phyloP scores from a whole-genome alignment of 441 rosid species.

The Geranium incanum region DNA sequence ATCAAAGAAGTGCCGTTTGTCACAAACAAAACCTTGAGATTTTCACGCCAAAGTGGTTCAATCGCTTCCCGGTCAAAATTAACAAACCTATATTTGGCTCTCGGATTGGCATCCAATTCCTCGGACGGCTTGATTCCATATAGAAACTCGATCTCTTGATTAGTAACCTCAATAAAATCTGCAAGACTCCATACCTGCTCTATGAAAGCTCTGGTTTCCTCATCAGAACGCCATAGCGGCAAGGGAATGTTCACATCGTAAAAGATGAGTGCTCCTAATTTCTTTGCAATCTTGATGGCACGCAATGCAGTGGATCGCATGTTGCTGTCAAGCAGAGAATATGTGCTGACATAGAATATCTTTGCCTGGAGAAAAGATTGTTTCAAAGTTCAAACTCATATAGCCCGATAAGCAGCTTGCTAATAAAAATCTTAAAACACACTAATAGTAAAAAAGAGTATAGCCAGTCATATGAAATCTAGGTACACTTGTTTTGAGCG shows the following conservation, averaged over 20 bases:
- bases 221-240: constrained; percentile 67
- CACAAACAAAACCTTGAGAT: constrained; percentile 70
- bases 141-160: constrained; percentile 85
- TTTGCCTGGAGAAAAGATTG: constrained; percentile 53
- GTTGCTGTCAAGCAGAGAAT: constrained; percentile 64
- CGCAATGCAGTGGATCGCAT: constrained; percentile 59
- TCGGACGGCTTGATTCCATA: constrained; percentile 60
- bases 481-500: too few species aligned
- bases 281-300: constrained; percentile 66
- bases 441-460: neutral
- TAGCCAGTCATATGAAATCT: neutral
- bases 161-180: constrained; percentile 67
- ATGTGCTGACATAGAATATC: constrained; percentile 76
- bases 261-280: constrained; percentile 59
- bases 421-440: neutral
- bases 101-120: constrained; percentile 62
- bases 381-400: constrained; percentile 22
- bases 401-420: constrained; percentile 2
- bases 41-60: constrained; percentile 72
- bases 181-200: constrained; percentile 72
- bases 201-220: constrained; percentile 63
- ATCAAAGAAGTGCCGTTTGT: constrained; percentile 90
- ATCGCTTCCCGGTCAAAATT: constrained; percentile 57
- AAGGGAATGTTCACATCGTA: constrained; percentile 77
- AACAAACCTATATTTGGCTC: constrained; percentile 50